Base-by-base conservation (phyloP, 148 eudicot genomes). In the Rhododendron simsii region DNA sequence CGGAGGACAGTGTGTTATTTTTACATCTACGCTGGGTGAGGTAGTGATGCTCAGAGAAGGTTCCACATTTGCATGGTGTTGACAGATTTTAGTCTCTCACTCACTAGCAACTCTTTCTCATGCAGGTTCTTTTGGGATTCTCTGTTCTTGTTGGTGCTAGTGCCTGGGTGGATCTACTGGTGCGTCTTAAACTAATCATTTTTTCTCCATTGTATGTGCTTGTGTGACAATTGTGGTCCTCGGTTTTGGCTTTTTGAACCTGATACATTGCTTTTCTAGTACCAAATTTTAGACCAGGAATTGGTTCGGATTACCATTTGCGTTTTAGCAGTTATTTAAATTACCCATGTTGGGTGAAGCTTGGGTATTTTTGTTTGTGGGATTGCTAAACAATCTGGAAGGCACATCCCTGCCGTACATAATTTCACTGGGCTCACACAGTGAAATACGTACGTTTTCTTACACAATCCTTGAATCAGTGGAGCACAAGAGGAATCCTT, bases 121-220 rank as follows among this genome's bases (percentile, higher is more conserved):
- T 90, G 79, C 93, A 96, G 99, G 98, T 96, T 74, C 98, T 96
- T 87, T 84, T 96, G 90, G 98, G 98, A 78, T 95, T 96, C 87
- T 95, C 98, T 81, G 92, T 95, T 84, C 98, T 95, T 87, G 98
- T 96, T 91, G 99, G 99, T 85, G 96, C 98, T 87, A 96, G 98
- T 90, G 93, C 98, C n/a, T 96, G 99, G 99, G 98, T 94, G 84
- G 99, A 96, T 91, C 92, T 96, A 80, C 89, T 96, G 96, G 99
- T 96, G 91, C 15, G 87, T 84, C 23, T 71, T 80, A 23, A 4
- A 61, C 12, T 80, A 30, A 30, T 73, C 13, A 33, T 30, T 71
- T 48, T 85, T 53, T 67, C 79, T 20, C 14, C 71, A 30, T 37
- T 61, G 45, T 71, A 57, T 55, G 12, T 4, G 37, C 61, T n/a